Evolutionary conservation across 2,329 filamentous ascomycete genomes (phyloP), one percentile per base, ranked within the genome.

Genomic region (Fusarium miscanthi): DNA sequence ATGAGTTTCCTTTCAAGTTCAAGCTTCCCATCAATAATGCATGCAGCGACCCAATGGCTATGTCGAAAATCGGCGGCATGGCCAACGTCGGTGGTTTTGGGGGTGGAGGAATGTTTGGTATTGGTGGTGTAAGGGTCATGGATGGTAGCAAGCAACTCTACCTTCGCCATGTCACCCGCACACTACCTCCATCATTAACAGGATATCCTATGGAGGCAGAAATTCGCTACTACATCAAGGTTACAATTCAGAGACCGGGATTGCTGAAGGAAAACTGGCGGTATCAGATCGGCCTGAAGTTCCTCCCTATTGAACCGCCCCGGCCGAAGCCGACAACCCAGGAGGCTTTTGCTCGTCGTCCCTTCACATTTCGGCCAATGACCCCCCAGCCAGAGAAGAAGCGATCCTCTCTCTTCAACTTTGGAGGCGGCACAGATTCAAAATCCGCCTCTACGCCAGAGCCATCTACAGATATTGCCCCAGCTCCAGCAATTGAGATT

Each of bases 221-320:
- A 82, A 95, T 98, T 67, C 89, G 91, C 74, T 99, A 99, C 82
- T 99, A 93, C 80, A 88, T 98, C 79, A 99, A 99, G 81, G 94
- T 93, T n/a, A 98, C 96, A 0, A 91, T 98, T 10, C 93, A 94
- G 77, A 87, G 94, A n/a, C 94, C 94, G 0, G 91, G 93, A 19
- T 87, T 98, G 66, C 94, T 97, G 82, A 95, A 95, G 79, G 94
- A 97, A 82, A 98, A 98, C 77, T 93, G 94, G 81, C 87, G 95
- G 25, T 86, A 87, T 71, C 84, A 88, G 70, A 78, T 87, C 40
- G 90, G 91, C 40, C 92, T 98, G 83, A 95, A 93, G 65, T 96
- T 99, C 80, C 87, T 98, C 41, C 96, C 96, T 8, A 95, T 98
- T 74, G 96, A 99, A 81, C 93, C 94, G 10, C 95, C 95, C 1